Evolutionary conservation across 306 rosid genomes (phyloP), one percentile per base, ranked within the genome.

Genomic region (Fragaria vesca): DNA sequence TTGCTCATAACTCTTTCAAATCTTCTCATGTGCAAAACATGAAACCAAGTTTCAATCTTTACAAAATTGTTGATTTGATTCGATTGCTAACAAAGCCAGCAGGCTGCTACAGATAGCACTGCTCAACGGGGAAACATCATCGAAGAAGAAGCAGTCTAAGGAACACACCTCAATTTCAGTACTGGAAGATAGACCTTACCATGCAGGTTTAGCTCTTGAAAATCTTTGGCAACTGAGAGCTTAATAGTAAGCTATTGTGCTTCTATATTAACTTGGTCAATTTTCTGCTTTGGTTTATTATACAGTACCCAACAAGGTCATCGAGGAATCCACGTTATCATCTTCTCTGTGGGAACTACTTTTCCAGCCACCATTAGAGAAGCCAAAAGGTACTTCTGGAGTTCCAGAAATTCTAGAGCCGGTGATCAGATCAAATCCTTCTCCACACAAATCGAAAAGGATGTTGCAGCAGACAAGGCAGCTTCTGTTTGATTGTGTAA

Each of bases 401-500:
- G 65, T 72, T 40, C 50, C 75, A 9, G 86, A 85, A 57, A 69
- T 81, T 69, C 70, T 54, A 67, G 87, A 81, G 45, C 47, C 87
- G 1, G 61, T 66, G 12, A 66, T 84, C 26, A 85, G 77, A 69
- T 72, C 87, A 11, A 74, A 67, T 20, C 79, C 76, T 76, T 80
- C 84, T 26, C 71, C 82, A 34, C 84, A 82, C 65, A 85, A 86
- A 81, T 87, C 90, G 2, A 88, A 81, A 80, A 83, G 81, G 34
- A 76, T 86, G 57, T 47, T 89, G 72, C 85, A 84, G 71, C 85
- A 86, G 80, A 85, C 91, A 48, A 88, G 88, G 80, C 92, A 83
- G 78, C 79, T 93, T 12, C 72, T 93, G 40, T 93, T 96, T 73
- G 89, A 90, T 72, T 93, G 88, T 79, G 90, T 87, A 69, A 86